Evolutionary conservation across 2,329 filamentous ascomycete species (phyloP).

Genomic region (Colletotrichum sp.): DNA sequence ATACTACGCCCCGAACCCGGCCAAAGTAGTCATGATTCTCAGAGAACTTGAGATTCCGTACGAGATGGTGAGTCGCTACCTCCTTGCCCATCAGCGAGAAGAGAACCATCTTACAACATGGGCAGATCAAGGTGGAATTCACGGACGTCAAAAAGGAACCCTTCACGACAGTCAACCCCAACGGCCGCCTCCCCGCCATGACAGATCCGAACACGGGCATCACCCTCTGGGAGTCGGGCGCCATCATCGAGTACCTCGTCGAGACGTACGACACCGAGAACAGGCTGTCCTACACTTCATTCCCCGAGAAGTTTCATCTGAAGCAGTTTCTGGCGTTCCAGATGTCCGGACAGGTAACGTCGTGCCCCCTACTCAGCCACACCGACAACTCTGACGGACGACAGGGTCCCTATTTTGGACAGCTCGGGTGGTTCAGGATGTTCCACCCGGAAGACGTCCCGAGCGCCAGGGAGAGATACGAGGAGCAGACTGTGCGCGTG

Average conservation of each 20-base stretch:
- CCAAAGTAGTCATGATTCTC: slow-evolving; percentile 36
- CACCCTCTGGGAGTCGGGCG: slow-evolving; percentile 33
- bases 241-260: slow-evolving; percentile 34
- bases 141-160: slow-evolving; percentile 27
- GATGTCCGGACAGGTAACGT: slow-evolving; percentile 10
- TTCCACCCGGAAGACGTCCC: slow-evolving; percentile 30
- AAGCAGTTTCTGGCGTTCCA: slow-evolving; percentile 10
- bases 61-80: slow-evolving; percentile 17
- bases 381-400: background rate
- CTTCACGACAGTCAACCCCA: slow-evolving; percentile 35
- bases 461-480: slow-evolving; percentile 34
- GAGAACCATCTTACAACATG: background rate
- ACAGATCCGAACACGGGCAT: slow-evolving; percentile 38
- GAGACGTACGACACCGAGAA: slow-evolving; percentile 31
- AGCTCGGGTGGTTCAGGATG: slow-evolving; percentile 39
- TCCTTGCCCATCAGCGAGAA: background rate
- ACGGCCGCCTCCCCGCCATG: slow-evolving; percentile 37
- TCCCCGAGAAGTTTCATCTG: slow-evolving; percentile 30
- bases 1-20: slow-evolving; percentile 30
- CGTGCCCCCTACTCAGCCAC: too few relatives aligned
- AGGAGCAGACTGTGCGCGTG: slow-evolving; percentile 32
- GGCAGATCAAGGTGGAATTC: slow-evolving; percentile 19
- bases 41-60: slow-evolving; percentile 42
- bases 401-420: slow-evolving; percentile 50
- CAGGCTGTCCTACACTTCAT: slow-evolving; percentile 28